Evolutionary conservation across 2,329 filamentous ascomycete genomes (phyloP).

Genomic region (Neophaeococcomyces aloes): DNA sequence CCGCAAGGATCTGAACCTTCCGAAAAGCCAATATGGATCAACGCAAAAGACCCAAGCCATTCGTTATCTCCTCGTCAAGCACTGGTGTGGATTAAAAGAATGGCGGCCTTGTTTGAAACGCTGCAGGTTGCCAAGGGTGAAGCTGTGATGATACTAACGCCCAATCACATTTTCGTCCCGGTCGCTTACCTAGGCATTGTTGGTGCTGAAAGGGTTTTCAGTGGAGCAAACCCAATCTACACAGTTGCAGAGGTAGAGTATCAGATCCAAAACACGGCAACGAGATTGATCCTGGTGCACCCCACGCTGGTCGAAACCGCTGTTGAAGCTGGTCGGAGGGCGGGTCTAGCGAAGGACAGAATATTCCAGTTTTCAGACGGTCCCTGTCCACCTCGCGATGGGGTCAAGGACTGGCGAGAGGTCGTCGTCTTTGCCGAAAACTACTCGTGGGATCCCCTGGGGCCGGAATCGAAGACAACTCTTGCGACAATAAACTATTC

Average conservation of each 20-base stretch:
- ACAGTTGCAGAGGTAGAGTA: constrained; percentile 40
- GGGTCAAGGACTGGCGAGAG: constrained; percentile 13
- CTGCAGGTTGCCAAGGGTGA: constrained; percentile 40
- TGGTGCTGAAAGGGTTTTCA: constrained; percentile 43
- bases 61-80: constrained; percentile 40
- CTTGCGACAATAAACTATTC: constrained; percentile 40
- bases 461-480: constrained; percentile 18
- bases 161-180: constrained; percentile 48
- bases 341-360: constrained; percentile 1
- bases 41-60: constrained; percentile 37
- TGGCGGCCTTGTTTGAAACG: constrained; percentile 40
- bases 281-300: constrained; percentile 40
- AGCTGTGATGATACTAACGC: constrained; percentile 44
- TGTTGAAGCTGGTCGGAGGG: constrained; percentile 23
- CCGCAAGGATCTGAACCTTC: constrained; percentile 9
- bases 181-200: constrained; percentile 27
- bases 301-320: constrained; percentile 35
- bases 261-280: constrained; percentile 41
- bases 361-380: constrained; percentile 12
- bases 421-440: background rate
- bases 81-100: constrained; percentile 42
- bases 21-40: constrained; percentile 44
- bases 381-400: constrained; percentile 3
- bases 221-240: constrained; percentile 43
- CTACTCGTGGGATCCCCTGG: background rate